Conservation (phyloP, 129 eudicot species). For the Oenanthe sinensis region DNA sequence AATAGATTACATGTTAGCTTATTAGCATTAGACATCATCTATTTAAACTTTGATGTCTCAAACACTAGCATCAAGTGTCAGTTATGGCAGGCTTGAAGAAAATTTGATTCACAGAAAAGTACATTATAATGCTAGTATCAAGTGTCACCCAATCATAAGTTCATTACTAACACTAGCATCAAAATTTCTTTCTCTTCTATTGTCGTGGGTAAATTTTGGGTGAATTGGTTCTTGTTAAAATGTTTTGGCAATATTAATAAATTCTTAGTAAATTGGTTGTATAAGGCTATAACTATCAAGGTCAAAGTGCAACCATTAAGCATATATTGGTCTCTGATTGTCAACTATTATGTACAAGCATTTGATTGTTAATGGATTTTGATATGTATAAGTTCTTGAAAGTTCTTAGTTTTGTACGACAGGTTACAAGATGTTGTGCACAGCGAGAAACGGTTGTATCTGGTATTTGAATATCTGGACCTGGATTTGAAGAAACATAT, state of each 20-base stretch:
- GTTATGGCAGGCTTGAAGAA: not conserved
- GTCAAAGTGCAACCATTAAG: not conserved
- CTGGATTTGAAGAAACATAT: constrained; percentile 94
- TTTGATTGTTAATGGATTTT: not conserved
- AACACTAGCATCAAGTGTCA: not conserved
- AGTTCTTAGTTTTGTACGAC: constrained; percentile 11
- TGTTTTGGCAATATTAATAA: not conserved
- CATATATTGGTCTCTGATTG: not conserved
- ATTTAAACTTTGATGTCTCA: not conserved
- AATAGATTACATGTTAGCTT: not conserved
- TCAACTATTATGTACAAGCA: not conserved
- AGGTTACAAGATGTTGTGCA: constrained; percentile 98
- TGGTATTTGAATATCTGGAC: constrained; percentile 93
- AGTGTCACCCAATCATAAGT: no score
- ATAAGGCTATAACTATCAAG: not conserved
- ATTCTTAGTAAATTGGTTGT: not conserved
- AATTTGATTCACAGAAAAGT: not conserved
- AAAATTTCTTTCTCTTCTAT: not conserved
- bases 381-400: not conserved
- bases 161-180: no score
- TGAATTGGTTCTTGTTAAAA: not conserved
- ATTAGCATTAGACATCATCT: not conserved
- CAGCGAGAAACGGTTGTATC: constrained; percentile 79
- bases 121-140: not conserved
- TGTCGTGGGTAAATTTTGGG: not conserved